Conservation (phyloP, 2,329 filamentous ascomycete genomes). For the Xylaria sp. region DNA sequence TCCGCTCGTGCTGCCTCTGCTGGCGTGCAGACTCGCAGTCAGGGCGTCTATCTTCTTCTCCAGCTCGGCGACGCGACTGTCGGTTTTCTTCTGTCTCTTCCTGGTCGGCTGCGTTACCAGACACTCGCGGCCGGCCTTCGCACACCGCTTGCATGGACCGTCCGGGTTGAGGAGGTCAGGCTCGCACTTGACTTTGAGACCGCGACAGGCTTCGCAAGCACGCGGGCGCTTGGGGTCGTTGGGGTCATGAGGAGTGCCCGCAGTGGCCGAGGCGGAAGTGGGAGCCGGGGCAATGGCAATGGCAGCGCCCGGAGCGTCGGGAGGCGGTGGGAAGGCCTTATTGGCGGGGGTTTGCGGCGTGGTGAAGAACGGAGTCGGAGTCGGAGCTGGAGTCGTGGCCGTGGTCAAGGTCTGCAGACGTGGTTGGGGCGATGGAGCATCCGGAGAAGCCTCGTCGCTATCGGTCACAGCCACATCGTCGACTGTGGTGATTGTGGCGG, state of each 20-base stretch:
- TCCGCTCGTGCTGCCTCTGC: slow-evolving; percentile 50
- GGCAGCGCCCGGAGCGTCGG: slow-evolving; percentile 2
- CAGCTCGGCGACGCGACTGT: slow-evolving; percentile 87
- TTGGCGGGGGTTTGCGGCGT: slow-evolving; percentile 43
- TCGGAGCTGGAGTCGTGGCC: not conserved
- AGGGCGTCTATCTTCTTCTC: slow-evolving; percentile 93
- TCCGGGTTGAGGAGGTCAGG: slow-evolving; percentile 72
- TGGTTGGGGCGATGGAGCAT: slow-evolving; percentile 6
- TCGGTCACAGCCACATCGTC: not conserved
- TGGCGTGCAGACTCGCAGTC: slow-evolving; percentile 80
- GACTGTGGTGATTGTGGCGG: not conserved
- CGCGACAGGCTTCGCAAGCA: slow-evolving; percentile 80
- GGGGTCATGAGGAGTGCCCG: slow-evolving; percentile 45
- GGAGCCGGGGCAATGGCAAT: slow-evolving; percentile 38
- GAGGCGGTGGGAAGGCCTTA: slow-evolving; percentile 28
- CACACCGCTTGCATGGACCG: slow-evolving; percentile 78
- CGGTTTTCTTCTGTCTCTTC: slow-evolving; percentile 92
- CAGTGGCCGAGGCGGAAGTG: slow-evolving; percentile 2
- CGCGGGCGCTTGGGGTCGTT: slow-evolving; percentile 73
- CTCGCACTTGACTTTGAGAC: slow-evolving; percentile 87
- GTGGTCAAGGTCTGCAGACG: slow-evolving; percentile 8
- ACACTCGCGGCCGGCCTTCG: slow-evolving; percentile 81
- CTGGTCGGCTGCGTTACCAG: slow-evolving; percentile 78
- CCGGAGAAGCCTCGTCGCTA: not conserved
- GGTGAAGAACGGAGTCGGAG: slow-evolving; percentile 31